Evolutionary conservation across 176 grass and related monocot genomes (phyloP), one percentile per base, ranked within the genome.

Genomic region (Carex parvula): DNA sequence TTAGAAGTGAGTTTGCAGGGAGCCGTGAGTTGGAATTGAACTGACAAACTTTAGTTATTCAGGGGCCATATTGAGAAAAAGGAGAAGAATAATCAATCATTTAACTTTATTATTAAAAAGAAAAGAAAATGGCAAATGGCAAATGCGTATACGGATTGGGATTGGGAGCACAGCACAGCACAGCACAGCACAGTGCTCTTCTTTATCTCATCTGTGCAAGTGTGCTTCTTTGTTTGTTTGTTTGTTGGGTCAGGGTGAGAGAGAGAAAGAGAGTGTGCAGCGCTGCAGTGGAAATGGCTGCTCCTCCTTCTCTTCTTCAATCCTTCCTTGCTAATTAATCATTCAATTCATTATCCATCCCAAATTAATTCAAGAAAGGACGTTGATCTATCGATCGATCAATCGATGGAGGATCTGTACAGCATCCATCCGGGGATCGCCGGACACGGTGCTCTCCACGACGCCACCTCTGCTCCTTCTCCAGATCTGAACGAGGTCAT

Each of bases 331-430:
- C 78, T 74, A 17, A 60, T 60, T 60, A 1, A 60, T 60, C n/a
- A 5, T 6, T n/a, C 41, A 39, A 29, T 29, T 29, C 29, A 29
- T 29, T 55, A 63, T 60, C 44, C 30, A 21, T 66, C 80, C 10
- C 46, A 50, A 60, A 1, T n/a, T 20, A 60, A 60, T 60, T 60
- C 2, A 50, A 50, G 10, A 50, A 50, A 50, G 10, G 9, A 39
- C 37, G 46, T 50, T 50, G 20, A 70, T 70, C 16, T 13, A 69
- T 58, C n/a, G 20, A 70, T 70, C 16, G 15, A 69, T 58, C n/a
- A 5, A 8, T 82, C 46, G 37, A 94, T 97, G 92, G 95, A 97
- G 82, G 94, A 97, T 94, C 87, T 97, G 82, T 97, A 92, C 90
- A 94, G 91, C 82, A 97, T 97, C 70, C 94, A 97, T 66, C 94